These are phyloP conservation scores for Citrus trifoliata DNA, from an alignment of 345 rosid species.

Conservation along the genomic window DNA sequence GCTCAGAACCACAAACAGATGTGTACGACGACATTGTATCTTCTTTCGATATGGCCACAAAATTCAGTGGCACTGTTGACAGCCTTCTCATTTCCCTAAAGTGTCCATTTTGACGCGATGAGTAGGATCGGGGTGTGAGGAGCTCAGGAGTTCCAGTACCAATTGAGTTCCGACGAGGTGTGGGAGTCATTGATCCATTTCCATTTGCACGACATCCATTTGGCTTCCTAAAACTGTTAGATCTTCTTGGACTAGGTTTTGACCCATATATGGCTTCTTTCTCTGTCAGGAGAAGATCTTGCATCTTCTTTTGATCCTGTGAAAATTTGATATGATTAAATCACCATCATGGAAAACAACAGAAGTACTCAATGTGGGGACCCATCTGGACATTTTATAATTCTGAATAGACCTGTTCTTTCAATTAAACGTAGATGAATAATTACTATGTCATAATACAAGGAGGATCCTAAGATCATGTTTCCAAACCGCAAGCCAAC, in stretches of 20 bases:
- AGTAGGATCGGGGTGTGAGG: constrained; percentile 86
- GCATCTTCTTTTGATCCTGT: constrained; percentile 97
- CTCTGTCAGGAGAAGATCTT: constrained; percentile 78
- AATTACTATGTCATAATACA: background rate
- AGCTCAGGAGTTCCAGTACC: constrained; percentile 78
- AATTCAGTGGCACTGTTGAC: constrained; percentile 78
- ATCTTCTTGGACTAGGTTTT: constrained; percentile 89
- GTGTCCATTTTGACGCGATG: constrained; percentile 86
- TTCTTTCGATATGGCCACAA: constrained; percentile 81
- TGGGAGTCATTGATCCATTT: constrained; percentile 87
- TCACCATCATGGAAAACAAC: background rate
- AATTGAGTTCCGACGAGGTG: constrained; percentile 75
- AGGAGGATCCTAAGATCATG: background rate
- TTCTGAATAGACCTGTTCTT: background rate
- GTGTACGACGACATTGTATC: constrained; percentile 83
- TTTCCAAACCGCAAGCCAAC: background rate
- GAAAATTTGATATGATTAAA: constrained; percentile 8
- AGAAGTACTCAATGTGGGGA: background rate
- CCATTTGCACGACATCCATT: constrained; percentile 73
- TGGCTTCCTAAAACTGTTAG: constrained; percentile 77
- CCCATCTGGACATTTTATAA: background rate
- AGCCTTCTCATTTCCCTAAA: constrained; percentile 83
- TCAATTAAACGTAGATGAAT: background rate
- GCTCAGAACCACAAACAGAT: constrained; percentile 78
- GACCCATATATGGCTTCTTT: constrained; percentile 91